Base-by-base conservation (phyloP, 768 basidiomycete species). In the Kwoniella pini region DNA sequence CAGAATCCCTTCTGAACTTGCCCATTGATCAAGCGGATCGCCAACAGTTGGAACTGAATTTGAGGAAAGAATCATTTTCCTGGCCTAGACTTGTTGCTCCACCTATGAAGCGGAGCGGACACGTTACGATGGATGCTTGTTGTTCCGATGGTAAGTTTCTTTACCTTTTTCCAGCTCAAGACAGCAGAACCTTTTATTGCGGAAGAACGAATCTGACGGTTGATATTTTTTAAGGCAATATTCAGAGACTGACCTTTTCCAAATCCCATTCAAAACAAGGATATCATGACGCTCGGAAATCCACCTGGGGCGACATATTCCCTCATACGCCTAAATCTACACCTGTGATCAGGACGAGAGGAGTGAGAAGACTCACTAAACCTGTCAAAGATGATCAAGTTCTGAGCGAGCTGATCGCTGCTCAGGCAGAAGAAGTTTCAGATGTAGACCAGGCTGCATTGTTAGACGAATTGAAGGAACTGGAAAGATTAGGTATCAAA, bases 231-330 rank as follows among this genome's bases (percentile, higher is more conserved):
- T 19, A 70, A 96, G 95, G 89, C 30, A 87, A 90, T 79, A 88
- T 98, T 46, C 88, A 93, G 84, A 87, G 95, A 4, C 81, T 94
- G 78, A 95, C 89, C 4, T 86, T 95, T 38, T 90, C 95, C 0
- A 92, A 86, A 68, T 94, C 91, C 1, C 93, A 94, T 80, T 93
- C 93, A n/a, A 94, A 91, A 77, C 93, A 97, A 70, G 83, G 85
- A 0, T 99, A 86, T 74, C 92, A 97, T 74, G 96, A 98, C 76
- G 93, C 94, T 2, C 86, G 94, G 33, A 97, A 98, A 80, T 87
- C 90, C 0, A 80, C 79, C 10, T 98, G 95, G 94, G 96, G 96
- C 19, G 96, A 98, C 75, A 82, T 91, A 22, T 97, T 98, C 79
- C 96, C 96, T 21, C 94, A 97, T 72, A 79, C 82, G 17, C 85